These are phyloP conservation scores for Jatropha multifida DNA, from an alignment of 441 rosid species.

Conservation along the genomic window DNA sequence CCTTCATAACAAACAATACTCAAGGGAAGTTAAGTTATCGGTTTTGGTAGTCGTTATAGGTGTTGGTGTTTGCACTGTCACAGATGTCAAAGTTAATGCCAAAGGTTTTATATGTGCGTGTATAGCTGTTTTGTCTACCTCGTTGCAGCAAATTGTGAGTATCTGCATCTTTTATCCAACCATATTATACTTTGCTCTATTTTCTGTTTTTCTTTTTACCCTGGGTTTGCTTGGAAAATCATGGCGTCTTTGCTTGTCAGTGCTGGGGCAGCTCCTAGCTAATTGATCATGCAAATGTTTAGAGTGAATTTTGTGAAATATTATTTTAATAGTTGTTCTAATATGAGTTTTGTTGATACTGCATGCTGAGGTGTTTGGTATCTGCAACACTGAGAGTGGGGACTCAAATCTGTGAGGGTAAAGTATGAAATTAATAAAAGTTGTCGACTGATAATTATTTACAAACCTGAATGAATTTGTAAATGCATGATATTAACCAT, in stretches of 20 bases:
- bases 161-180: background rate
- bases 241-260: background rate
- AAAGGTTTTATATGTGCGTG: slow-evolving; percentile 88
- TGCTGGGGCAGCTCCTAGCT: background rate
- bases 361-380: background rate
- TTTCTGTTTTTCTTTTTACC: background rate
- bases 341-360: too few relatives aligned
- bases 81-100: slow-evolving; percentile 91
- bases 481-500: background rate
- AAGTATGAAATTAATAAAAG: background rate
- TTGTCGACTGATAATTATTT: too few relatives aligned
- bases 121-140: slow-evolving; percentile 74
- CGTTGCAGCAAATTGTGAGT: slow-evolving; percentile 96
- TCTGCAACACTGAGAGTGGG: background rate
- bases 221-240: background rate
- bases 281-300: background rate
- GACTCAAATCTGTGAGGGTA: background rate
- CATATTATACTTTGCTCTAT: background rate
- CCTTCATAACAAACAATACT: slow-evolving; percentile 75
- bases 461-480: background rate
- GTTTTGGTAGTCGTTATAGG: slow-evolving; percentile 92
- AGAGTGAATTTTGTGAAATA: background rate
- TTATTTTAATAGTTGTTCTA: background rate
- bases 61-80: slow-evolving; percentile 93
- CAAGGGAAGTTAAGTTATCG: slow-evolving; percentile 71